Percentiles rank a stretch among this genome's conserved stretches.
phyloP scores from a whole-genome alignment of 768 basidiomycete genomes.

The Tricholoma terreum region DNA sequence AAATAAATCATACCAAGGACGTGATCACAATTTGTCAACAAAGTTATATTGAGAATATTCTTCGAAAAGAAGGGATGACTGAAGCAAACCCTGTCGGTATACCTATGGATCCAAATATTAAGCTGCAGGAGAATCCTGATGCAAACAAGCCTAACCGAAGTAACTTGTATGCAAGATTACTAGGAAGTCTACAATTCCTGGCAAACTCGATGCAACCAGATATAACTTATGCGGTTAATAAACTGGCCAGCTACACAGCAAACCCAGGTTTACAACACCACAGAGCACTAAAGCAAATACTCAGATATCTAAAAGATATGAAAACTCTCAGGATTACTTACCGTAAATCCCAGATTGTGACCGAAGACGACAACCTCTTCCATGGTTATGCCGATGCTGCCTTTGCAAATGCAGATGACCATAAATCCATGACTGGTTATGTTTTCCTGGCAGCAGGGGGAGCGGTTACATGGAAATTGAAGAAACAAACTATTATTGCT shows the following conservation, averaged over 20 bases:
- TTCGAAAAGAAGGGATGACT: background rate
- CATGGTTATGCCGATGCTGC: too few relatives aligned
- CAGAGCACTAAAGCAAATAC: too few relatives aligned
- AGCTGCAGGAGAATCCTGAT: background rate
- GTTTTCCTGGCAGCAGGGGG: too few relatives aligned
- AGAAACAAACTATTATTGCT: too few relatives aligned
- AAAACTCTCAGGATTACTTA: too few relatives aligned
- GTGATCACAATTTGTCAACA: background rate
- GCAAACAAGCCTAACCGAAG: background rate
- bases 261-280: constrained; percentile 1
- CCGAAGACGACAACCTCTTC: too few relatives aligned
- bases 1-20: background rate
- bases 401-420: too few relatives aligned
- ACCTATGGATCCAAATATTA: background rate
- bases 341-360: too few relatives aligned
- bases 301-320: too few relatives aligned
- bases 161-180: background rate
- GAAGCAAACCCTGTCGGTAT: background rate
- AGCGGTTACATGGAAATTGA: too few relatives aligned
- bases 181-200: background rate
- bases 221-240: background rate
- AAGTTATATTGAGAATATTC: background rate
- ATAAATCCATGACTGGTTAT: too few relatives aligned
- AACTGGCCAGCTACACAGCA: constrained; percentile 1
- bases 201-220: background rate